Evolutionary conservation across 2,329 filamentous ascomycete species (phyloP).

Genomic region (Aspergillus felis): DNA sequence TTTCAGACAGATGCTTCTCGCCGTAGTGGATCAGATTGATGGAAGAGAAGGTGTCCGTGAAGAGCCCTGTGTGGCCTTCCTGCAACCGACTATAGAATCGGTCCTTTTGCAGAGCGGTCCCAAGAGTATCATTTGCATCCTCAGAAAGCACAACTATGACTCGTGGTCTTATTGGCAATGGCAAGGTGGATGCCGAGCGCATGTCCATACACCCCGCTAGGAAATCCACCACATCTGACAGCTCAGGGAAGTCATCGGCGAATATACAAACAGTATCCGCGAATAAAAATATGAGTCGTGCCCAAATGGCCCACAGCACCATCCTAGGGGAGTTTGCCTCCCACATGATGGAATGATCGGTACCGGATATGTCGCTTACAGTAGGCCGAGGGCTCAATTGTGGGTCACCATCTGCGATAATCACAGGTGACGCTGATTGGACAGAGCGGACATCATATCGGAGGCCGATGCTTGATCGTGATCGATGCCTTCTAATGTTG

Average conservation of each 20-base stretch:
- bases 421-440: neutral
- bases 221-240: slow-evolving; percentile 9
- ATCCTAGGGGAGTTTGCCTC: neutral
- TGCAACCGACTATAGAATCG: neutral
- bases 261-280: slow-evolving; percentile 21
- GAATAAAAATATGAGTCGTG: slow-evolving; percentile 19
- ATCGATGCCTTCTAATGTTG: slow-evolving; percentile 1
- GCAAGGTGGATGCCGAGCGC: slow-evolving; percentile 1
- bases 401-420: neutral
- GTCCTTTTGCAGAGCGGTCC: neutral
- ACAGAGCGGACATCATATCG: neutral
- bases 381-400: neutral
- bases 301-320: slow-evolving; percentile 3
- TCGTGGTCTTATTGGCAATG: neutral
- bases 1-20: neutral
- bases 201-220: slow-evolving; percentile 1
- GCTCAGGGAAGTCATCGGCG: slow-evolving; percentile 7
- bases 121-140: neutral
- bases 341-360: slow-evolving; percentile 1
- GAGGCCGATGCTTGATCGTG: neutral
- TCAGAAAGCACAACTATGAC: slow-evolving; percentile 5
- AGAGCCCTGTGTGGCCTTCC: neutral
- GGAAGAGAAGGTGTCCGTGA: neutral
- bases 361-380: neutral
- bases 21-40: neutral